Evolutionary conservation across 139 green algal species (phyloP), one percentile per base, ranked within the genome.

Genomic region (Coelastrella sp.): DNA sequence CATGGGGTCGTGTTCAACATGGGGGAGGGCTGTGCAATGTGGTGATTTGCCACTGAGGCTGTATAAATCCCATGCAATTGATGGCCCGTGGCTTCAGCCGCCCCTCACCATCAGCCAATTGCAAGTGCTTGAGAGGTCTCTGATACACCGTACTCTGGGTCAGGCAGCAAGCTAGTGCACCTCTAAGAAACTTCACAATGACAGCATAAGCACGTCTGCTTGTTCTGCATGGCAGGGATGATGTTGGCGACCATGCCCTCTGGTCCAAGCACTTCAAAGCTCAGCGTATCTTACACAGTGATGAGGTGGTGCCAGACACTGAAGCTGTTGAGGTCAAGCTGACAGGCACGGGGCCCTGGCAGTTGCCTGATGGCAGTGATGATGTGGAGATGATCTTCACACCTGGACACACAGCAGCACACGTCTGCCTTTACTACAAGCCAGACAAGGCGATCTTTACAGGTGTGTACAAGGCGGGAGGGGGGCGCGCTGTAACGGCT

Each of bases 321-420:
- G 71, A 86, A 54, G 65, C 81, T 11, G 16, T 90, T 61, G 89
- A 92, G 71, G 75, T 92, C 13, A 75, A 90, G 73, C n/a, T 89
- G 68, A 54, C 74, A 56, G 96, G 96, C 0, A 65, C 91, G 14
- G 96, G 95, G 0, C 96, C 95, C 23, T 98, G 96, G 96, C 20
- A 83, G 16, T 78, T 97, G 74, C 78, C 89, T 3, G 92, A 93
- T 32, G 86, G 76, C 58, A 86, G 73, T 16, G 32, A 89, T 3
- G 96, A 97, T 19, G 73, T 97, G 10, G 60, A 92, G 88, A 79
- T 97, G 10, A 65, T 98, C 11, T 93, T 94, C 87, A 97, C 94
- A 4, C 96, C 96, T 5, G 96, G 96, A 3, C 96, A 98, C 93
- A 98, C 96, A 0, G 8, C 54, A 0, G 95, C 92, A n/a, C 94